Conservation (phyloP, 108 stramenopile species). For the Halocafeteria seosinensis region DNA sequence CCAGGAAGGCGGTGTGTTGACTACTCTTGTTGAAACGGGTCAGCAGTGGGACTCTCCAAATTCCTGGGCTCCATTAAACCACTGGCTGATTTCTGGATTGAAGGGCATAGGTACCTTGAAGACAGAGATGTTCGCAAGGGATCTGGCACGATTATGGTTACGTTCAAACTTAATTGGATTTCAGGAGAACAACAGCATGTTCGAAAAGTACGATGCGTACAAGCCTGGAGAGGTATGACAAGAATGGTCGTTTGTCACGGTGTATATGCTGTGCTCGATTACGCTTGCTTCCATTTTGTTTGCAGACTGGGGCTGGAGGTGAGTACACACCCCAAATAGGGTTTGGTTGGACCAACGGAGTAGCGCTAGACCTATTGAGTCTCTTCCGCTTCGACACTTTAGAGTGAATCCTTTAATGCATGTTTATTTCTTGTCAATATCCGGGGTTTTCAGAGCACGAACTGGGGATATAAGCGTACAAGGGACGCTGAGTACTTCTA, state of each 20-base stretch:
- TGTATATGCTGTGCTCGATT: too few species aligned
- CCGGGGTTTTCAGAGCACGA: too few species aligned
- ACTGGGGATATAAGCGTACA: too few species aligned
- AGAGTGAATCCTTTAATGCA: too few species aligned
- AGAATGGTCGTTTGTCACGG: too few species aligned
- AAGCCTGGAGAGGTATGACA: too few species aligned
- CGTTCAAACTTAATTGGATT: conserved; percentile 4
- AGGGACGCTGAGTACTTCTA: too few species aligned
- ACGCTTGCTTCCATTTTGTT: too few species aligned
- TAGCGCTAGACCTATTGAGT: conserved; percentile 20
- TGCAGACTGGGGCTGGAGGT: conserved; percentile 20
- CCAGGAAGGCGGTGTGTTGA: conserved; percentile 4
- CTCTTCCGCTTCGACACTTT: not conserved
- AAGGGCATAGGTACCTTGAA: not conserved
- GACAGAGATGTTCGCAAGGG: not conserved
- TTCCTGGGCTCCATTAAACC: conserved; percentile 34
- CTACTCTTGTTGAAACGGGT: conserved; percentile 9
- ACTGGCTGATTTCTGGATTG: conserved; percentile 21
- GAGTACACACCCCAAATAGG: conserved; percentile 32
- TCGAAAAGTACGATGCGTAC: conserved; percentile 31
- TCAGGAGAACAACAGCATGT: conserved; percentile 16
- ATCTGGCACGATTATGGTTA: conserved; percentile 19
- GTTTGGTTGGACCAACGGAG: conserved; percentile 36
- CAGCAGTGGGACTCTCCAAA: conserved; percentile 38
- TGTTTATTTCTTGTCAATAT: too few species aligned